phyloP scores from a whole-genome alignment of 257 asterid genomes.

The Solanum ossicruentum region DNA sequence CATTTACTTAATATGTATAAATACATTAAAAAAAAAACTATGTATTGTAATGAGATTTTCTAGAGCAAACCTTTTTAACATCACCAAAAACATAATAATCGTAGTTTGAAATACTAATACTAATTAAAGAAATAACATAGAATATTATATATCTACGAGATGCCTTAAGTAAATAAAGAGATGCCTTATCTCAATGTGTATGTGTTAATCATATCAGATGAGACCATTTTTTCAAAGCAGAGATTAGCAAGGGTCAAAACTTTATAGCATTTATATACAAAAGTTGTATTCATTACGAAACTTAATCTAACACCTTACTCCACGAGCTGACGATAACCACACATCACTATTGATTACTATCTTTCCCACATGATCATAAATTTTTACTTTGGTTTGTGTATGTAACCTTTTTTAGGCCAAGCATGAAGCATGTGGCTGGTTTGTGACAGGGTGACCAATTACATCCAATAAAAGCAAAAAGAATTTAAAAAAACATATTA shows the following conservation, averaged over 20 bases:
- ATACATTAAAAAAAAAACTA: neutral
- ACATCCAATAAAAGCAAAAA: neutral
- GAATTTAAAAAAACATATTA: neutral
- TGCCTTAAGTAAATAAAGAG: neutral
- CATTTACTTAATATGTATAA: neutral
- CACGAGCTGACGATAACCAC: neutral
- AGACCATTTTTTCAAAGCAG: accelerated
- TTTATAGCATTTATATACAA: neutral
- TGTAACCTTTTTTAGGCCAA: neutral
- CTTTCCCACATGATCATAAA: neutral
- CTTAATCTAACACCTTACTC: neutral
- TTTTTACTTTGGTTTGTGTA: neutral
- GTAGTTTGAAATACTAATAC: neutral
- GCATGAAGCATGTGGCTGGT: neutral
- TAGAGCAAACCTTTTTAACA: too few relatives aligned
- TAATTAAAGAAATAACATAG: neutral
- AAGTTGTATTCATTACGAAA: neutral
- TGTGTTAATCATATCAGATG: neutral
- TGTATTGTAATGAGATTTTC: neutral
- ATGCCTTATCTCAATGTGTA: neutral
- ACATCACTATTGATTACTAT: neutral
- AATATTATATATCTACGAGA: neutral
- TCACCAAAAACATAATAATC: neutral
- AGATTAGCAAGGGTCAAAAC: neutral
- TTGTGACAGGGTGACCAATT: neutral